phyloP scores from a whole-genome alignment of 352 stramenopile species.

The Blastocystis sp. region DNA sequence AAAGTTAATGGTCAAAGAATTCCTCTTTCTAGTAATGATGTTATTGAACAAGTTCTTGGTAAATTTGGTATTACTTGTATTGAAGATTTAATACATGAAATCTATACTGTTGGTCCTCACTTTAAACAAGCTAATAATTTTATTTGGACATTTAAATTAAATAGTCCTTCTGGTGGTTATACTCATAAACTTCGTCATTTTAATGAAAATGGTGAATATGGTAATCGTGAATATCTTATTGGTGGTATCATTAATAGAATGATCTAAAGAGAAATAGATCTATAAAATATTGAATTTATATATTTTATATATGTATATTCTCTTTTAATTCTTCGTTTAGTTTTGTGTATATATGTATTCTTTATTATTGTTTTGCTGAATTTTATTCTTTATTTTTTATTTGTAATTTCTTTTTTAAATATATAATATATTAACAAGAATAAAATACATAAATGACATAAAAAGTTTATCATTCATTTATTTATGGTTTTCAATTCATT shows the following conservation, averaged over 20 bases:
- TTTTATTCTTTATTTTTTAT: too few species aligned
- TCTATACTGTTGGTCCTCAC: constrained; percentile 84
- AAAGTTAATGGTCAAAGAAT: constrained; percentile 90
- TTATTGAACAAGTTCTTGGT: constrained; percentile 77
- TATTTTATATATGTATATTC: too few species aligned
- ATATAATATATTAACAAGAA: too few species aligned
- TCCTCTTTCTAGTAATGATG: constrained; percentile 75
- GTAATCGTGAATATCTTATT: constrained; percentile 70
- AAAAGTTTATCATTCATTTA: not conserved
- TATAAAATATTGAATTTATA: constrained; percentile 55
- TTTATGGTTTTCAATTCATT: not conserved
- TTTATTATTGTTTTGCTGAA: too few species aligned
- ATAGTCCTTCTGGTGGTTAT: constrained; percentile 74
- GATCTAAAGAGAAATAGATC: constrained; percentile 64
- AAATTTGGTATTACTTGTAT: constrained; percentile 82
- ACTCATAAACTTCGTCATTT: constrained; percentile 77
- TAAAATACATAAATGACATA: too few species aligned
- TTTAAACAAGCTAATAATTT: constrained; percentile 96
- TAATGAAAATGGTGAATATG: constrained; percentile 68
- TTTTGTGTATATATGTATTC: not conserved
- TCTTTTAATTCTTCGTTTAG: too few species aligned
- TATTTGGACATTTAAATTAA: constrained; percentile 93
- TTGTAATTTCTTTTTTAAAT: too few species aligned
- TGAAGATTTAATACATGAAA: constrained; percentile 90
- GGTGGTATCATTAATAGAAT: constrained; percentile 78